Base-by-base conservation (phyloP, 1,284 basidiomycete genomes). In the Ceratobasidium sp. region DNA sequence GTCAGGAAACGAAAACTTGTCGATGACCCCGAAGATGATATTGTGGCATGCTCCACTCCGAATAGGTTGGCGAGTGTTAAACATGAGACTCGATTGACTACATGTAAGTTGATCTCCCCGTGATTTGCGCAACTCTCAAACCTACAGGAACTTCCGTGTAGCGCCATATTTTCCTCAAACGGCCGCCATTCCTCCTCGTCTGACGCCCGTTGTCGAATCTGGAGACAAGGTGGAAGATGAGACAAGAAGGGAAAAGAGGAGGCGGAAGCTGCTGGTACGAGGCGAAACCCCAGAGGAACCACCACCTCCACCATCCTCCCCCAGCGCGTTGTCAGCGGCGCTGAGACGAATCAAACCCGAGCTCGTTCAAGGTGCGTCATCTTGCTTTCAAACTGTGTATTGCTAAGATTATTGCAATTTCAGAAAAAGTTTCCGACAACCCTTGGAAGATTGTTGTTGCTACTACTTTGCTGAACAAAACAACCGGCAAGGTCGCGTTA, bases 381-480 rank as follows among this genome's bases (percentile, higher is more conserved):
- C 38, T 56, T 23, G n/a, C 20, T 38, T 59, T 26, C 23, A 15
- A 76, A 40, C 61, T 64, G 9, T 13, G 10, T 28, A 4, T 26
- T 13, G 9, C n/a, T 57, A n/a, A n/a, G 20, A 17, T 12, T 59
- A 46, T 56, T 40, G 38, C 20, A n/a, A 26, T 73, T 52, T 17
- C 79, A 90, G 89, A 90, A 80, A 78, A 81, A 42, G 83, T 91
- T 13, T 85, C 87, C 0, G 79, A 86, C 54, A 86, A 89, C 80
- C 88, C 89, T 15, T 91, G 89, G 89, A 90, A 88, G 80, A 81
- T 91, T 9, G 83, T 91, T 15, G 83, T 91, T 15, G 89, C 88
- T 0, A 87, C 88, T 20, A 89, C 86, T 38, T 84, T 91, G 5
- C 85, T 91, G 12, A 91, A 91, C 81, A 90, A 89, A 82, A 90